Base-by-base conservation (phyloP, 768 basidiomycete species). In the Cyathus striatus region DNA sequence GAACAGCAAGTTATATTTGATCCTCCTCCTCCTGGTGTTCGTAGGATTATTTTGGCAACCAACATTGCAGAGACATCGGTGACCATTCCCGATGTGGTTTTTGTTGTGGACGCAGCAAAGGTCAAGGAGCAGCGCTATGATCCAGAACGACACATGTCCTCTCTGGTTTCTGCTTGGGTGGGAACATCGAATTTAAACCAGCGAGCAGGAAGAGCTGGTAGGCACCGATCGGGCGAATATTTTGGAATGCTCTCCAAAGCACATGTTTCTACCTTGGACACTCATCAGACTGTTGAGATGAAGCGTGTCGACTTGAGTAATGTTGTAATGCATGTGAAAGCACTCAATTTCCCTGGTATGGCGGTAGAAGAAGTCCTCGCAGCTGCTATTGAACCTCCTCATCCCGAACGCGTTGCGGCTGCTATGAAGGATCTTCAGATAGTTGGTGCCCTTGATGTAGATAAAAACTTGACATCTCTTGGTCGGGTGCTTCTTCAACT, bases 311-410 rank as follows among this genome's bases (percentile, higher is more conserved):
- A 93, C 61, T 60, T 95, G 51, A 88, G 81, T 53, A 91, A 92
- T 55, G 85, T 94, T 37, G 90, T 95, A 13, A 97, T 97, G 93
- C 93, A 93, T 58, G 79, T 97, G 61, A 96, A 95, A 56, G 92
- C 92, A 6, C 75, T 96, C 25, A 83, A 90, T 58, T 86, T 96
- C 58, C 88, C 90, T 5, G 81, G 78, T 34, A 81, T 92, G 81
- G 65, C 79, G 22, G 88, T 91, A 5, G 87, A 94, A 55, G 86
- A 94, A 46, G 91, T 96, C 17, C 72, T 97, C 25, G 80, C 78
- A 1, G 81, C 78, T 9, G 75, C 85, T 10, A 96, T 96, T 42
- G 93, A 97, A 58, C 86, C 94, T 13, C 94, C 94, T n/a, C 79
- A 77, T 25, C 63, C 76, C 1, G 75, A 76, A 25, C 84, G 90